Evolutionary conservation across 2,329 filamentous ascomycete genomes (phyloP).

Genomic region (Fusarium anguioides): DNA sequence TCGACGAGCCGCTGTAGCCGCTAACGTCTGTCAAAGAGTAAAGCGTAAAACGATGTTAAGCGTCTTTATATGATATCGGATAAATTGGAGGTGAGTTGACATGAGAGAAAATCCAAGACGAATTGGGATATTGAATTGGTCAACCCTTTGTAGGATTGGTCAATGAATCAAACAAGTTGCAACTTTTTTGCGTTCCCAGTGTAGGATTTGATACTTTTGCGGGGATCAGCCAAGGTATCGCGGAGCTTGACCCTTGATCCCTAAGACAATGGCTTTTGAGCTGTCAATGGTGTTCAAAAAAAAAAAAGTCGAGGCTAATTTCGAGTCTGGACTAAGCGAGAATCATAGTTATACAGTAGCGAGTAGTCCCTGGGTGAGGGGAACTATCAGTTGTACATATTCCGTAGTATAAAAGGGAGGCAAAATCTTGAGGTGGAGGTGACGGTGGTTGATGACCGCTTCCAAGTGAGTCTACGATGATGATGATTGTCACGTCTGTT

Average conservation of each 20-base stretch:
- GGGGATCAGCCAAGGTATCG: conserved; percentile 21
- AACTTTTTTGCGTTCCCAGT: background rate
- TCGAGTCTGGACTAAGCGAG: background rate
- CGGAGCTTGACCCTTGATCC: conserved; percentile 34
- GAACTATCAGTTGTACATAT: background rate
- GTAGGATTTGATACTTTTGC: conserved; percentile 5
- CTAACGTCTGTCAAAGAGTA: conserved; percentile 14
- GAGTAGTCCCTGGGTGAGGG: background rate
- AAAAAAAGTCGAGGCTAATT: background rate
- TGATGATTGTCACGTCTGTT: conserved; percentile 18
- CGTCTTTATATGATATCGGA: background rate
- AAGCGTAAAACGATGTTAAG: background rate
- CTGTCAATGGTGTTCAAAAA: background rate
- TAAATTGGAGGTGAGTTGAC: background rate
- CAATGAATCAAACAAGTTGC: conserved; percentile 11
- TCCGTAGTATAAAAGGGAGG: background rate
- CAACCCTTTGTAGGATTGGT: conserved; percentile 10
- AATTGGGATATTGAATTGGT: conserved; percentile 6
- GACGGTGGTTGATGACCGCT: conserved; percentile 31
- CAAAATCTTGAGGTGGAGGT: conserved; percentile 12
- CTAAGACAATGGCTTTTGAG: background rate
- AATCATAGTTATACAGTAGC: too few species aligned
- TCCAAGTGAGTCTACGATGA: background rate
- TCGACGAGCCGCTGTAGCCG: conserved; percentile 34
- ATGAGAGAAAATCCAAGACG: background rate